Conservation (phyloP, 352 stramenopile species). For the Pythium apleroticum region DNA sequence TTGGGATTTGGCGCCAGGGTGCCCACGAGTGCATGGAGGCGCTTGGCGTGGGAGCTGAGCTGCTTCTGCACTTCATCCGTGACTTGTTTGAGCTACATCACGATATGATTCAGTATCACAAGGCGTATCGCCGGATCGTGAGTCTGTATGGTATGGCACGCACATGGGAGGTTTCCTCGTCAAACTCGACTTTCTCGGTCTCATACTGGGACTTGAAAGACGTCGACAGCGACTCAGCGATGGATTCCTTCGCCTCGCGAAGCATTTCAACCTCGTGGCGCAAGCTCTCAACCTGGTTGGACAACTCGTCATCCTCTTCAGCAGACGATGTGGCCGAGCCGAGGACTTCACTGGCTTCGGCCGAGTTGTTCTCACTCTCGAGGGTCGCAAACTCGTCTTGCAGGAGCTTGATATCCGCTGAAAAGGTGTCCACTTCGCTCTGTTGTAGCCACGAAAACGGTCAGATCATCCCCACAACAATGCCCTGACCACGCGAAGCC, state of each 20-base stretch:
- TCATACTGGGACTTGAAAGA: conserved; percentile 72
- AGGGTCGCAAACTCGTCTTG: conserved; percentile 52
- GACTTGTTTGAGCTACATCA: conserved; percentile 43
- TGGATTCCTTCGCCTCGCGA: conserved; percentile 38
- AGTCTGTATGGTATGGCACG: no score
- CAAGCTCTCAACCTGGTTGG: conserved; percentile 52
- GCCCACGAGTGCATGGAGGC: conserved; percentile 63
- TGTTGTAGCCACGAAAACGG: neutral
- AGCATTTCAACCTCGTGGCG: conserved; percentile 64
- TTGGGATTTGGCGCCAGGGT: conserved; percentile 56
- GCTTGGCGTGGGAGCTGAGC: conserved; percentile 49
- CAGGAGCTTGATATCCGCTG: conserved; percentile 45
- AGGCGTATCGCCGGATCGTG: no score
- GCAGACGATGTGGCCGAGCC: conserved; percentile 21
- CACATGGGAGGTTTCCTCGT: conserved; percentile 63
- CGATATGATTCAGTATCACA: neutral
- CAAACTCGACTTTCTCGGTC: conserved; percentile 53
- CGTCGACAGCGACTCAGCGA: conserved; percentile 31
- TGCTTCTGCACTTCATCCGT: conserved; percentile 53
- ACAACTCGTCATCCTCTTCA: conserved; percentile 37
- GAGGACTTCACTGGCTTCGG: conserved; percentile 8
- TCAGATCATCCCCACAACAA: neutral
- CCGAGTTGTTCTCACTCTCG: conserved; percentile 36
- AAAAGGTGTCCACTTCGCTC: conserved; percentile 43
- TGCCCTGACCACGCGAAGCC: neutral